Evolutionary conservation across 805 yeast species (phyloP).

Genomic region (Candida methanosorbosa): DNA sequence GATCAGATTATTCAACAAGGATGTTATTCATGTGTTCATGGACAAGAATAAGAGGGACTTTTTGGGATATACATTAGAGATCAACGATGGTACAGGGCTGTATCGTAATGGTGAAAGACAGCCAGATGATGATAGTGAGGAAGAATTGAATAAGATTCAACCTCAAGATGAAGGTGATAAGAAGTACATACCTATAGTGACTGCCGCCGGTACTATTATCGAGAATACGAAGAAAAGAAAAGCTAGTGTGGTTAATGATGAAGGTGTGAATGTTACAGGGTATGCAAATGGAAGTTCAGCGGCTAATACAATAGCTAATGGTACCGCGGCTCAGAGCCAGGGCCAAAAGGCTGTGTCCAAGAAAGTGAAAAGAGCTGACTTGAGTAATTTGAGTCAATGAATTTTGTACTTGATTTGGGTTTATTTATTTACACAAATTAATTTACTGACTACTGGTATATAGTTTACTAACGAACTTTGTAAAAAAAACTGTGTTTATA

Average conservation of each 20-base stretch:
- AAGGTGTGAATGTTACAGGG: not conserved
- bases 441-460: too few species aligned
- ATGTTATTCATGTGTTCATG: conserved; percentile 53
- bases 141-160: conserved; percentile 5
- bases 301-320: too few species aligned
- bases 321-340: too few species aligned
- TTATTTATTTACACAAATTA: too few species aligned
- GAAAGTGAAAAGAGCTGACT: conserved; percentile 14
- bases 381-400: conserved; percentile 6
- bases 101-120: conserved; percentile 35
- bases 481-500: too few species aligned
- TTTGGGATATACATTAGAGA: conserved; percentile 43
- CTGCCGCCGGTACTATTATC: not conserved
- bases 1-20: conserved; percentile 53
- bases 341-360: too few species aligned
- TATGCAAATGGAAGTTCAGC: too few species aligned
- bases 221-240: not conserved
- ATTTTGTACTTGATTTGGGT: not conserved
- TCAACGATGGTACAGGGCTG: conserved; percentile 57
- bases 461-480: too few species aligned
- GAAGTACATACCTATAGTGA: not conserved
- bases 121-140: conserved; percentile 5
- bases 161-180: conserved; percentile 13
- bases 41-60: conserved; percentile 46
- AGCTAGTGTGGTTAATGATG: conserved; percentile 1